Evolutionary conservation across 169 alveolate genomes (phyloP).

Genomic region (Plasmodium coatneyi): DNA sequence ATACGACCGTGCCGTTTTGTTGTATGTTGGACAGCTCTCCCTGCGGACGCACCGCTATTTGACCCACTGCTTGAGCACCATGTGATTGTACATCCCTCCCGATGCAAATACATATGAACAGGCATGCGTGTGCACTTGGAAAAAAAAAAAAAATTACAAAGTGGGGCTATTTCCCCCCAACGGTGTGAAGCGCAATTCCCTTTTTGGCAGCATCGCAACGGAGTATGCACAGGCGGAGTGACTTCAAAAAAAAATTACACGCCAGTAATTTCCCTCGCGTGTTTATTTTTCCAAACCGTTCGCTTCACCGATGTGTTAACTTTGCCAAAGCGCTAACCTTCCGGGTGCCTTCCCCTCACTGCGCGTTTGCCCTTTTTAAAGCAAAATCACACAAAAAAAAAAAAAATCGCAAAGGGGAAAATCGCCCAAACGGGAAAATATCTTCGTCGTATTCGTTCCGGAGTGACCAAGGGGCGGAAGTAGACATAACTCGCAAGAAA

Average conservation of each 20-base stretch:
- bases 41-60: neutral
- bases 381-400: neutral
- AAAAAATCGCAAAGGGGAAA: neutral
- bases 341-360: neutral
- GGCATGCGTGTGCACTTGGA: neutral
- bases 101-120: neutral
- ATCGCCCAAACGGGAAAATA: neutral
- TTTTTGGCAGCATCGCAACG: neutral
- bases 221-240: neutral
- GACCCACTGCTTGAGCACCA: neutral
- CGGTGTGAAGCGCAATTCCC: neutral
- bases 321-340: neutral
- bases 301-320: neutral
- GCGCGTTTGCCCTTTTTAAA: neutral
- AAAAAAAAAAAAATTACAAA: neutral
- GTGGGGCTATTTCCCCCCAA: neutral
- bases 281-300: neutral
- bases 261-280: neutral
- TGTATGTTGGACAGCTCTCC: neutral
- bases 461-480: neutral
- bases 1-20: neutral
- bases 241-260: neutral
- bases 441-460: neutral
- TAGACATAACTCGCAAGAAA: slow-evolving; percentile 17
- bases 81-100: neutral